A percentile compares a stretch with the other conserved stretches of the same genome.
These are phyloP conservation scores for Aspergillus ochraceus DNA, from an alignment of 2,329 filamentous ascomycete genomes.

Conservation along the genomic window DNA sequence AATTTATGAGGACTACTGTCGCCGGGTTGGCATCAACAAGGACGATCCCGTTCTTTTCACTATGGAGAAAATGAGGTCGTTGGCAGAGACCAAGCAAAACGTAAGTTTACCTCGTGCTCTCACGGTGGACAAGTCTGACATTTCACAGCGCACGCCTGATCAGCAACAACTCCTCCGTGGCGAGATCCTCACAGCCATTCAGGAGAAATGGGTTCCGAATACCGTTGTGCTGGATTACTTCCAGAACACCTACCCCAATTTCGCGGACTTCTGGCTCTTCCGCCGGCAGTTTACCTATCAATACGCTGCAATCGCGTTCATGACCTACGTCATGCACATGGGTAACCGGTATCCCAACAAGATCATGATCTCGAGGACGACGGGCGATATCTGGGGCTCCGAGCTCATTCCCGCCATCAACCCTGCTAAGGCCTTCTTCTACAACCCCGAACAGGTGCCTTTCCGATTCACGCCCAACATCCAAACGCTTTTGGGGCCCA, in stretches of 20 bases:
- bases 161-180: slow-evolving; percentile 71
- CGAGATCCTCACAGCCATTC: slow-evolving; percentile 92
- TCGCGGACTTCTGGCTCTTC: slow-evolving; percentile 97
- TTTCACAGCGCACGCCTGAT: slow-evolving; percentile 54
- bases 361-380: slow-evolving; percentile 82
- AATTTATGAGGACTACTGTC: slow-evolving; percentile 94
- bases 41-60: slow-evolving; percentile 94
- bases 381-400: slow-evolving; percentile 93
- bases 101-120: slow-evolving; percentile 30
- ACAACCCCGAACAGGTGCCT: slow-evolving; percentile 91
- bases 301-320: slow-evolving; percentile 90
- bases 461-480: slow-evolving; percentile 97
- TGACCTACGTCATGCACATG: slow-evolving; percentile 98
- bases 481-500: slow-evolving; percentile 91
- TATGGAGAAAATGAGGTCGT: slow-evolving; percentile 84
- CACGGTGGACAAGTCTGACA: slow-evolving; percentile 26
- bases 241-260: slow-evolving; percentile 81
- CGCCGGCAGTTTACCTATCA: slow-evolving; percentile 95
- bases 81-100: slow-evolving; percentile 67
- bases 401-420: slow-evolving; percentile 92
- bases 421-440: slow-evolving; percentile 79
- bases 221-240: slow-evolving; percentile 86
- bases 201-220: slow-evolving; percentile 87
- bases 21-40: slow-evolving; percentile 81
- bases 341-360: slow-evolving; percentile 94